A percentile compares a stretch with the other conserved stretches of the same genome.
Evolutionary conservation across 352 stramenopile genomes (phyloP).

Genomic region (Pythium monospermum): DNA sequence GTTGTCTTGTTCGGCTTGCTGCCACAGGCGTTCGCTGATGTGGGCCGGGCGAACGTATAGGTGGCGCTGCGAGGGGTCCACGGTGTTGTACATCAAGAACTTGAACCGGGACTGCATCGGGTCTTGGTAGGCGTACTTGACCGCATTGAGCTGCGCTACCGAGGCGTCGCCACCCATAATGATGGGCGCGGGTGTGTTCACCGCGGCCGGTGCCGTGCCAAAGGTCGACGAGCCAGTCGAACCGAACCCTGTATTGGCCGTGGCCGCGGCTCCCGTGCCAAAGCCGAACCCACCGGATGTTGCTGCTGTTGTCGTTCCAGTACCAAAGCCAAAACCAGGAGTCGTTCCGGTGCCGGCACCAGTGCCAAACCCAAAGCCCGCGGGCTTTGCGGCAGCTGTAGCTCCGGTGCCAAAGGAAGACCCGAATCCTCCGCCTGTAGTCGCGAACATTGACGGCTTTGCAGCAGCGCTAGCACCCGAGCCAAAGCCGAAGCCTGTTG

Average conservation of each 20-base stretch:
- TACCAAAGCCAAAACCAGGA: constrained; percentile 20
- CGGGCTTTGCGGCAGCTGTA: no score
- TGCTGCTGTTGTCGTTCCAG: not conserved
- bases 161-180: constrained; percentile 70
- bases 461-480: constrained; percentile 8
- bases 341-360: not conserved
- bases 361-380: constrained; percentile 21
- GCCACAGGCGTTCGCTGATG: constrained; percentile 84
- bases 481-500: constrained; percentile 19
- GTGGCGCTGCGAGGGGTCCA: constrained; percentile 76
- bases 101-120: constrained; percentile 84
- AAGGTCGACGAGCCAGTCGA: constrained; percentile 28
- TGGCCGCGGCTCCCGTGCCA: constrained; percentile 3
- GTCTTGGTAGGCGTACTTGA: constrained; percentile 83
- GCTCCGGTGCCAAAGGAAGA: constrained; percentile 5
- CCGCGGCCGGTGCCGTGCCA: constrained; percentile 24
- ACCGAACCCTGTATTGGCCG: constrained; percentile 22
- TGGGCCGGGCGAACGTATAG: constrained; percentile 73
- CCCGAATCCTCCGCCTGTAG: no score
- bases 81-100: constrained; percentile 87
- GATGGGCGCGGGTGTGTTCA: constrained; percentile 58
- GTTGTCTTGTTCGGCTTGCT: constrained; percentile 83
- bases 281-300: constrained; percentile 23
- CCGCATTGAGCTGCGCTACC: constrained; percentile 70
- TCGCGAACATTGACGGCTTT: not conserved